These are phyloP conservation scores for Herpetospermum pedunculosum DNA, from an alignment of 306 rosid genomes.

Conservation along the genomic window DNA sequence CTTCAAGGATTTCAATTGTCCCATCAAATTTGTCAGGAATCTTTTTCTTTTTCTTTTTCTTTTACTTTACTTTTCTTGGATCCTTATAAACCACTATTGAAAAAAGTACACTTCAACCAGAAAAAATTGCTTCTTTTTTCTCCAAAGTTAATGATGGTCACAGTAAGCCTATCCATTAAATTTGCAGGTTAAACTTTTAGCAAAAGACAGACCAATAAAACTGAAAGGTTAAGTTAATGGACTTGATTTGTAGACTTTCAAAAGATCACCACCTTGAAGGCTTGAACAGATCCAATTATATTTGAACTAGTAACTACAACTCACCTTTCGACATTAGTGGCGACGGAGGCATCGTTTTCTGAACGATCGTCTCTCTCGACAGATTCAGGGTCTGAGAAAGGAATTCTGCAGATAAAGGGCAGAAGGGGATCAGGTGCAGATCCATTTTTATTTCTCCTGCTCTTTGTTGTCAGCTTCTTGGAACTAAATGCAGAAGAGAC, in stretches of 20 bases:
- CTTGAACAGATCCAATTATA: not conserved
- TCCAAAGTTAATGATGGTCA: not conserved
- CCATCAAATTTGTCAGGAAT: not conserved
- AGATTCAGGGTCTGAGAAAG: slow-evolving; percentile 20
- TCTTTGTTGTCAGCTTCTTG: slow-evolving; percentile 28
- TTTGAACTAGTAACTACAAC: not conserved
- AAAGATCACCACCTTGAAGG: not conserved
- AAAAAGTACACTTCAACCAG: not conserved
- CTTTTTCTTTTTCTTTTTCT: not conserved
- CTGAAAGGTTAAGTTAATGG: not conserved
- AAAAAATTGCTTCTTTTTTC: not conserved
- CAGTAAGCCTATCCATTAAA: not conserved
- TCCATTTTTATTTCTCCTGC: slow-evolving; percentile 37
- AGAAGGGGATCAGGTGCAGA: slow-evolving; percentile 63
- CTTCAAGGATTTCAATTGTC: slow-evolving; percentile 5
- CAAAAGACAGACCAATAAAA: not conserved
- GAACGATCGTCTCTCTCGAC: slow-evolving; percentile 25
- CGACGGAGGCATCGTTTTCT: slow-evolving; percentile 15
- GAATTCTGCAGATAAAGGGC: slow-evolving; percentile 42
- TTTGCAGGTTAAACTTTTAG: not conserved
- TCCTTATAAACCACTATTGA: slow-evolving; percentile 6
- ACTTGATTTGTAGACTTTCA: not conserved
- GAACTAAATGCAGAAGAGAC: slow-evolving; percentile 39
- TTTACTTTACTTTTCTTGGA: not conserved
- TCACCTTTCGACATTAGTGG: slow-evolving; percentile 39